Percentiles rank a stretch among this genome's conserved stretches.
Evolutionary conservation across 2,329 filamentous ascomycete species (phyloP).

Genomic region (Trichophyton rubrum): DNA sequence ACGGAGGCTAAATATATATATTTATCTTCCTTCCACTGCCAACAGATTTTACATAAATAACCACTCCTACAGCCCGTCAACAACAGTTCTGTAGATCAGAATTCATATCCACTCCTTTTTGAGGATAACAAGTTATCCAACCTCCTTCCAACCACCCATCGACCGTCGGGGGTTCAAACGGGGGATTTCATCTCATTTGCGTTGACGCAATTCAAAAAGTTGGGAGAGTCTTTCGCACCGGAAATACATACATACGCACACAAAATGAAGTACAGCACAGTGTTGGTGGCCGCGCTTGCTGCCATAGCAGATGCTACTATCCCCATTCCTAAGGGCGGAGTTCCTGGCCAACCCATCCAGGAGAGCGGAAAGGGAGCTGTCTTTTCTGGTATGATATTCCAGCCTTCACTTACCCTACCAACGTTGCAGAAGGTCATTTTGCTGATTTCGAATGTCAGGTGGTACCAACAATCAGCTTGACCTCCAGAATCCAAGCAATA

Average conservation of each 20-base stretch:
- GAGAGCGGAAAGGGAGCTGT: conserved; percentile 46
- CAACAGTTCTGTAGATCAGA: background rate
- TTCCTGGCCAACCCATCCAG: conserved; percentile 42
- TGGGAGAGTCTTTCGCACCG: background rate
- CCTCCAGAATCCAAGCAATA: conserved; percentile 50
- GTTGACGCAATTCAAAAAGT: background rate
- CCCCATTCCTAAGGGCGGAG: conserved; percentile 24
- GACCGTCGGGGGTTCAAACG: background rate
- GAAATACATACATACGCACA: background rate
- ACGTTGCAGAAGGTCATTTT: background rate
- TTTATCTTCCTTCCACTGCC: background rate
- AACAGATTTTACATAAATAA: background rate
- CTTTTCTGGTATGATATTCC: conserved; percentile 39
- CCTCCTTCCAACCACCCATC: background rate
- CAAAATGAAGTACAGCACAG: conserved; percentile 10
- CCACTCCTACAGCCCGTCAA: background rate
- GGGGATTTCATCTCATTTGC: background rate
- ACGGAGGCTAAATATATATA: background rate
- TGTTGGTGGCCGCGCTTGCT: conserved; percentile 5
- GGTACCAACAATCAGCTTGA: conserved; percentile 52
- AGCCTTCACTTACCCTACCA: background rate
- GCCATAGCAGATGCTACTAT: conserved; percentile 6
- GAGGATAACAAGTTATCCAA: conserved; percentile 5
- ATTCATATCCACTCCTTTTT: conserved; percentile 3
- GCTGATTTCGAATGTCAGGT: conserved; percentile 31